A percentile compares a stretch with the other conserved stretches of the same genome.
Evolutionary conservation across 495 filamentous ascomycete species (phyloP).

Genomic region (Hypoxylon trugodes): DNA sequence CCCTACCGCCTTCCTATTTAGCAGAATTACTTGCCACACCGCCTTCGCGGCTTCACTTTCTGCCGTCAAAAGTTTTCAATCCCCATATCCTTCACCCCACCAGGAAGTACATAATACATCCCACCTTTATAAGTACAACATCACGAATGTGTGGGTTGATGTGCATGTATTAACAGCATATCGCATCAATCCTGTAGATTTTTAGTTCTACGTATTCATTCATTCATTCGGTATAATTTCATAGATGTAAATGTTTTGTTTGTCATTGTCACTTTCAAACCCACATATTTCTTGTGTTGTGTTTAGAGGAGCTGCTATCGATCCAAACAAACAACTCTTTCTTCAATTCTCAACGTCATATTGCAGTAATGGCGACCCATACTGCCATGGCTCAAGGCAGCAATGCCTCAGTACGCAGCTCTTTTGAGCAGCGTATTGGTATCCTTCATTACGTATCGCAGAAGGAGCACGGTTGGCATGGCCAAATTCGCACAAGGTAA

Average conservation of each 20-base stretch:
- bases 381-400: slow-evolving; percentile 46
- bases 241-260: too few species aligned
- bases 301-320: not conserved
- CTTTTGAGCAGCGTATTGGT: slow-evolving; percentile 40
- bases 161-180: too few species aligned
- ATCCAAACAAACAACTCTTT: not conserved
- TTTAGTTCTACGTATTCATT: too few species aligned
- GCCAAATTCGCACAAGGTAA: slow-evolving; percentile 43
- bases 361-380: slow-evolving; percentile 40
- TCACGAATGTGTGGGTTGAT: too few species aligned
- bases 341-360: not conserved
- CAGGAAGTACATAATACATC: not conserved
- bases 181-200: too few species aligned
- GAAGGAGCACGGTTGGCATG: slow-evolving; percentile 38
- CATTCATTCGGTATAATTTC: too few species aligned
- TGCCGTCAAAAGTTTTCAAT: slow-evolving; percentile 29
- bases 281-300: not conserved
- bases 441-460: slow-evolving; percentile 40
- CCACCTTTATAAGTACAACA: too few species aligned
- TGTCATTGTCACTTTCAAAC: not conserved
- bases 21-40: not conserved
- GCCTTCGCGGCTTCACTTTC: slow-evolving; percentile 9
- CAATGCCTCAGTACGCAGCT: slow-evolving; percentile 41
- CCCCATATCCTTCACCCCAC: not conserved
- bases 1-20: slow-evolving; percentile 10